Base-by-base conservation (phyloP, 2,329 filamentous ascomycete species). In the Penicillium sp. region DNA sequence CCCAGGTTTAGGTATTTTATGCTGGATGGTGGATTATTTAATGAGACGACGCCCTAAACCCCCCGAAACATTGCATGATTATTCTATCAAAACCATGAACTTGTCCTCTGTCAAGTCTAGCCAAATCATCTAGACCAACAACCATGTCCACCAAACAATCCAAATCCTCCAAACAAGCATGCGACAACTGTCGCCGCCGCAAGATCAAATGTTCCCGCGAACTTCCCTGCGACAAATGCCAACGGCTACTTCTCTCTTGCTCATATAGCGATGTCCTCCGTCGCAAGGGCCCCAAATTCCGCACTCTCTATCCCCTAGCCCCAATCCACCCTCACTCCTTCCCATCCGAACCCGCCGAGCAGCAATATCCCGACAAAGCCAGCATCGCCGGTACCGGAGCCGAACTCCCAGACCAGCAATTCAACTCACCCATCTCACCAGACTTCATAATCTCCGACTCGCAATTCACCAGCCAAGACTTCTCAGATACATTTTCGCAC, bases 191-290 rank as follows among this genome's bases (percentile, higher is more conserved):
- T 62, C 69, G 74, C 29, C 65, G 68, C 14, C 70, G 74, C 43
- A 77, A 76, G 53, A 73, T 77, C 51, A 77, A 74, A 65, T 77
- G 74, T 53, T 68, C 67, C 42, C 70, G 67, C 63, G 72, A 67
- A 59, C 64, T 63, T 13, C 74, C 74, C 2, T 77, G 74, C 59
- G 72, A 77, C 46, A 76, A 73, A 57, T 75, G 72, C 41, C 64
- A 69, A 36, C 65, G 68, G 2, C 60, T 74, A 19, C 63, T 74
- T 16, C 61, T 74, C 16, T 70, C 67, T 8, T 75, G 72, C 48
- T 72, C 71, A n/a, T 75, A 75, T 52, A 72, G 68, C 51, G 70
- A 74, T 50, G 62, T 72, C 1, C 61, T 74, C 23, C 70, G 71
- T 47, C 69, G 71, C 32, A 74, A 74, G 54, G 72, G 72, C 7